Evolutionary conservation across 164 flowering plant genomes (phyloP), one percentile per base, ranked within the genome.

Genomic region (Brasenia schreberi): DNA sequence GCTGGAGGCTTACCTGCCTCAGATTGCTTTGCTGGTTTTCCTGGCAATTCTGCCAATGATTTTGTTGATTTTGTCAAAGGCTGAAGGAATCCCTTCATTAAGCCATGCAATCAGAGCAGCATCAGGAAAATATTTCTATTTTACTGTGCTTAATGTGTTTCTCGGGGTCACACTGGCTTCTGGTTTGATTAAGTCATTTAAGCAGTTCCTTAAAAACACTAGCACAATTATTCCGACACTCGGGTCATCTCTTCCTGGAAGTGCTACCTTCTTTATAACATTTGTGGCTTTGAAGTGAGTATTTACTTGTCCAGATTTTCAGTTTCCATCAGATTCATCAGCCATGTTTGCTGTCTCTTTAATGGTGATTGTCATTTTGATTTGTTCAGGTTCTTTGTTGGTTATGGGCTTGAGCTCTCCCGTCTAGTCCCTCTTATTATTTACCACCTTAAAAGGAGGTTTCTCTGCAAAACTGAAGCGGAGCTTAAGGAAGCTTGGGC

Each of bases 71-170:
- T 76, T 94, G 7, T 86, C 97, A 2, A 91, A 91, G 74, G 45
- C 73, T 0, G 99, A 94, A 76, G 99, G 97, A 19, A 86, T 94
- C 64, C 86, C 97, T 69, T 83, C 95, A 5, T 66, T 65, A 73
- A 82, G 95, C 68, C 97, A 94, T 74, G 87, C 76, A 14, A 70
- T 76, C 11, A 83, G 99, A 75, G 99, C 92, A 53, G 73, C 93
- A n/a, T 89, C 97, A 0, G 99, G 99, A 44, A 94, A 94, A 65
- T 94, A 89, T 64, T 94, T 94, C 72, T 94, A 94, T 66, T 94
- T 94, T 68, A 65, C 78, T 1, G 83, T 94, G 61, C 73, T 94
- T 53, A 94, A 91, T 78, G 97, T 91, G 19, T 94, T 94, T 60
- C 72, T 94, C 74, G 99, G 99, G 63, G 92, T 94, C 6, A 94